Base-by-base conservation (phyloP, 495 filamentous ascomycete species). In the Extremus antarcticus region DNA sequence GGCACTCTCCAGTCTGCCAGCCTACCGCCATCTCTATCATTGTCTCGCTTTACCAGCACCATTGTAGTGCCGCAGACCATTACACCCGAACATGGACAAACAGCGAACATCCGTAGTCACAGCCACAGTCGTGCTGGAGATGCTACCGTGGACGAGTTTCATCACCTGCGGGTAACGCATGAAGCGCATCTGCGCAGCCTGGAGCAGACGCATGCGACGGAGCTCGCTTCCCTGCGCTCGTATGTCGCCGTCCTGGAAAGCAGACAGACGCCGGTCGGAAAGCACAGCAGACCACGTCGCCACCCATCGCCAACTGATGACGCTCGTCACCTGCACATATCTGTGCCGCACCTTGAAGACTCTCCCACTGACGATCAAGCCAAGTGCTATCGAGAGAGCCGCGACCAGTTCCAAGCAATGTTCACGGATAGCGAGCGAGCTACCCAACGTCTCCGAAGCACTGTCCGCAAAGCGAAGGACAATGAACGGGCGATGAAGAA, bases 161-260 rank as follows among this genome's bases (percentile, higher is more conserved):
- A 45, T 15, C 49, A 32, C 43, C 50, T 70, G 25, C 60, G 62
- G 11, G 52, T 50, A 25, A 61, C 65, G 29, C 68, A 70, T 39
- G 66, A 69, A 45, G 59, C 59, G n/a, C 62, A 70, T 46, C 51
- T 70, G 29, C 32, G 47, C 17, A 66, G 57, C 41, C 55, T 70
- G 25, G 53, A 38, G 4, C 56, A 63, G 8, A 55, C 68, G 19
- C 68, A 70, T 46, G 46, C 50, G 13, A 62, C 57, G 21, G 68
- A 70, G 55, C 29, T 70, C 23, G 61, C 60, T 24, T 59, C 58
- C 2, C 51, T 66, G 3, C 60, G 51, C 25, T 59, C 59, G 11
- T 68, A 70, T 39, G 61, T 61, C 2, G 43, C 54, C 16, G 58
- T 64, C 13, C 52, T 70, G 22, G 66, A 68, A 50, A 57, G 58